A percentile compares a stretch with the other conserved stretches of the same genome.
Conservation (phyloP, 495 filamentous ascomycete species). For the Penicillium steckii region DNA sequence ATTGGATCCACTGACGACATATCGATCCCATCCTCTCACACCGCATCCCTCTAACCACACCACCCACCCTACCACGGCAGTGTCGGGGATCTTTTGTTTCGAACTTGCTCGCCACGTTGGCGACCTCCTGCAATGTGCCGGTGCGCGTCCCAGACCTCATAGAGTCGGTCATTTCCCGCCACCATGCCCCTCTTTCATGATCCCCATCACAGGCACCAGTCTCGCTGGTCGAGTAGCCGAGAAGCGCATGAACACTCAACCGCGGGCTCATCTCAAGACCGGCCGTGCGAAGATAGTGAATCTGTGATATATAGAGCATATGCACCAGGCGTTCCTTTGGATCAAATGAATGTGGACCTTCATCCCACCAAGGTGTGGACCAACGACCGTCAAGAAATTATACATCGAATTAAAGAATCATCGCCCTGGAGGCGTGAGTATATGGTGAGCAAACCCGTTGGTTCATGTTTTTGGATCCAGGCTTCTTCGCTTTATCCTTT, state of each 20-base stretch:
- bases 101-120: slow-evolving; percentile 21
- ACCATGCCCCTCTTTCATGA: slow-evolving; percentile 45
- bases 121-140: slow-evolving; percentile 21
- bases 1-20: slow-evolving; percentile 9
- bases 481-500: too few species aligned
- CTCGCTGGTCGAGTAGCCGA: slow-evolving; percentile 29
- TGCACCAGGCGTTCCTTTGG: slow-evolving; percentile 1
- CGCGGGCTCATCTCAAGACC: slow-evolving; percentile 14
- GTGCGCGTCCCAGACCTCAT: slow-evolving; percentile 13
- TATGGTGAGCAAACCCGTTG: slow-evolving; percentile 49
- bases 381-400: slow-evolving; percentile 71
- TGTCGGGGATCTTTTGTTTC: slow-evolving; percentile 10
- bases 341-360: slow-evolving; percentile 4
- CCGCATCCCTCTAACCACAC: slow-evolving; percentile 27
- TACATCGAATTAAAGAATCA: slow-evolving; percentile 81
- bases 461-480: background rate
- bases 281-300: background rate
- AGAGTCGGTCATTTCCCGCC: slow-evolving; percentile 12
- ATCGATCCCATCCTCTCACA: slow-evolving; percentile 17
- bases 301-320: slow-evolving; percentile 2
- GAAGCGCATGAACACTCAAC: slow-evolving; percentile 16
- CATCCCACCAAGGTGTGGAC: slow-evolving; percentile 23
- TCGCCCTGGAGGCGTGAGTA: slow-evolving; percentile 70
- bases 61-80: slow-evolving; percentile 20
- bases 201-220: slow-evolving; percentile 34